These are phyloP conservation scores for Luzula sylvatica DNA, from an alignment of 176 grass and related monocot species.

Conservation along the genomic window DNA sequence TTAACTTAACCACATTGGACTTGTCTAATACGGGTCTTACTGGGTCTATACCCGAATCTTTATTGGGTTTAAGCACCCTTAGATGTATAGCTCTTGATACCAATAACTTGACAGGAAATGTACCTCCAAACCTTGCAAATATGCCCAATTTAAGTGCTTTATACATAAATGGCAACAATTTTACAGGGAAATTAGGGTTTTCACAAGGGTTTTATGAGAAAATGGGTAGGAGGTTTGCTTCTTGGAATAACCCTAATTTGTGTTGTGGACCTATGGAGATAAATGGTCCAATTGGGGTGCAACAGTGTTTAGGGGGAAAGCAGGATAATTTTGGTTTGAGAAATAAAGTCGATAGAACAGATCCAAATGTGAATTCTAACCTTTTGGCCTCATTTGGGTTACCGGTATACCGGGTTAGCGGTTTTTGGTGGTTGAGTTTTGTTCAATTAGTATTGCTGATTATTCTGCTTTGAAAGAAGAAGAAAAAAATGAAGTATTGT, in stretches of 20 bases:
- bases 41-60: conserved; percentile 48
- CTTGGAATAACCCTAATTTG: conserved; percentile 75
- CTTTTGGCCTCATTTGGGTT: conserved; percentile 15
- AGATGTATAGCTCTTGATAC: conserved; percentile 74
- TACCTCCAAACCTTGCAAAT: conserved; percentile 38
- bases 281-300: conserved; percentile 30
- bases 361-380: conserved; percentile 41
- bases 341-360: conserved; percentile 8
- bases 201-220: conserved; percentile 48
- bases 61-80: conserved; percentile 35
- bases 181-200: conserved; percentile 60
- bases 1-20: conserved; percentile 52
- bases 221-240: conserved; percentile 77
- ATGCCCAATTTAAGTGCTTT: conserved; percentile 52
- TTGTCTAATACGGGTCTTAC: conserved; percentile 34
- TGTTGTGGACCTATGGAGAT: conserved; percentile 34
- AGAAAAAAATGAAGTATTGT: no score
- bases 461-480: conserved; percentile 26
- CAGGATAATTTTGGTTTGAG: background rate
- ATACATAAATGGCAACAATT: conserved; percentile 87
- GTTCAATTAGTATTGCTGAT: conserved; percentile 23
- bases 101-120: conserved; percentile 47
- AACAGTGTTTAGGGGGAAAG: conserved; percentile 24
- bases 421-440: conserved; percentile 26
- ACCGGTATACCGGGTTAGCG: background rate